Conservation (phyloP, 331 rosid genomes). For the Telfairia occidentalis region DNA sequence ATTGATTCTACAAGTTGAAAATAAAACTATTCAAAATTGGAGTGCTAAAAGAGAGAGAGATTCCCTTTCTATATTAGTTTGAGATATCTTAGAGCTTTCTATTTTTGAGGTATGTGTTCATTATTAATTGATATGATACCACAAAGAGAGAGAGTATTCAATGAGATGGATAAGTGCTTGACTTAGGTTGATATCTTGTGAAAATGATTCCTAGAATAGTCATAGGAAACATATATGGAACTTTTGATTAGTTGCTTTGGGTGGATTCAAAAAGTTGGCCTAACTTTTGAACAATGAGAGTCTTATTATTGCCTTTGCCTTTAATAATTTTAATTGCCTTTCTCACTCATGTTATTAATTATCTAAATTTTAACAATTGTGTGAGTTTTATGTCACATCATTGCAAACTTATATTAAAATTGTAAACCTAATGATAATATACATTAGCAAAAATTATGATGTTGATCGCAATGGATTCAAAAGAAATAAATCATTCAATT, state of each 20-base stretch:
- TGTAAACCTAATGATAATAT: not conserved
- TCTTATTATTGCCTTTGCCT: not conserved
- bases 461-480: not conserved
- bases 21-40: not conserved
- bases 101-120: not conserved
- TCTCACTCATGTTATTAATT: not conserved
- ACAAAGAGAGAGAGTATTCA: not conserved
- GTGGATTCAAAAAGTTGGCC: not conserved
- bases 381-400: not conserved
- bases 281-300: not conserved
- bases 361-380: not conserved
- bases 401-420: not conserved
- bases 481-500: not conserved
- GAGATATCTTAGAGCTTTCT: constrained; percentile 3
- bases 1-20: not conserved
- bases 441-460: not conserved
- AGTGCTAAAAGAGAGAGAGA: not conserved
- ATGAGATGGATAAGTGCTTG: not conserved
- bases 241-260: constrained; percentile 3
- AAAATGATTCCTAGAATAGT: not conserved
- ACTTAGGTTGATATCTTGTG: constrained; percentile 3
- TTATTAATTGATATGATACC: constrained; percentile 1
- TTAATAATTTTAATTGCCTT: not conserved
- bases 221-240: not conserved
- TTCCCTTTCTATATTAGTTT: not conserved